Percentiles rank a stretch among this genome's conserved stretches.
Evolutionary conservation across 2,329 filamentous ascomycete genomes (phyloP).

Genomic region (Verticillium alfalfae): DNA sequence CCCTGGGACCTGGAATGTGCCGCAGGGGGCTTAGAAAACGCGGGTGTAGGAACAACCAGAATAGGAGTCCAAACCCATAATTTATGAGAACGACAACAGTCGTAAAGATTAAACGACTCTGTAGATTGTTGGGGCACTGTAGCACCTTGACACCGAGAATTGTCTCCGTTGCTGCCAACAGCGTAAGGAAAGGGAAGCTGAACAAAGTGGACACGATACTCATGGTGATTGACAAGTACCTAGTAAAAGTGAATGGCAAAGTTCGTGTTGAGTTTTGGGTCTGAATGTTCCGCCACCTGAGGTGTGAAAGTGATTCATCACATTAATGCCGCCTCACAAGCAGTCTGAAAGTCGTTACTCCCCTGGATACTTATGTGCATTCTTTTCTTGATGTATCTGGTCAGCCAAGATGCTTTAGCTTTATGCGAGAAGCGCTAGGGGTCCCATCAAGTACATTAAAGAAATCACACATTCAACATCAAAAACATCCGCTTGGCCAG

Average conservation of each 20-base stretch:
- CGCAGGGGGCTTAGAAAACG: constrained; percentile 14
- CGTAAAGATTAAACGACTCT: constrained; percentile 10
- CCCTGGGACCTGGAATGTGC: constrained; percentile 12
- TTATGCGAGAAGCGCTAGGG: neutral
- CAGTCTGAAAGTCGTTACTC: neutral
- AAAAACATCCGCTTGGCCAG: too few species aligned
- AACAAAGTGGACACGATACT: constrained; percentile 10
- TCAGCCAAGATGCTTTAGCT: neutral
- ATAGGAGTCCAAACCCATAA: constrained; percentile 10
- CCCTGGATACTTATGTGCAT: neutral
- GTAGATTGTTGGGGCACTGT: constrained; percentile 10
- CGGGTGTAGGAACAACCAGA: constrained; percentile 14
- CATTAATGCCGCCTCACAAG: neutral
- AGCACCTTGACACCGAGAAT: constrained; percentile 19
- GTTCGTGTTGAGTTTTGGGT: neutral
- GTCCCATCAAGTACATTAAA: neutral
- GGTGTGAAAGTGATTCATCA: too few species aligned
- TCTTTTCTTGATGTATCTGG: neutral
- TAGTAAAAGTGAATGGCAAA: neutral
- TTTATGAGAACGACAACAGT: constrained; percentile 9
- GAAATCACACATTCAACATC: neutral
- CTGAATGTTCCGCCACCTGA: neutral
- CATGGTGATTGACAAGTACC: constrained; percentile 1
- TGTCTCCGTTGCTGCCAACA: constrained; percentile 17
- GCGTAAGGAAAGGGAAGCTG: constrained; percentile 16